phyloP scores from a whole-genome alignment of 768 basidiomycete species.

The Hirschioporus abietinus region DNA sequence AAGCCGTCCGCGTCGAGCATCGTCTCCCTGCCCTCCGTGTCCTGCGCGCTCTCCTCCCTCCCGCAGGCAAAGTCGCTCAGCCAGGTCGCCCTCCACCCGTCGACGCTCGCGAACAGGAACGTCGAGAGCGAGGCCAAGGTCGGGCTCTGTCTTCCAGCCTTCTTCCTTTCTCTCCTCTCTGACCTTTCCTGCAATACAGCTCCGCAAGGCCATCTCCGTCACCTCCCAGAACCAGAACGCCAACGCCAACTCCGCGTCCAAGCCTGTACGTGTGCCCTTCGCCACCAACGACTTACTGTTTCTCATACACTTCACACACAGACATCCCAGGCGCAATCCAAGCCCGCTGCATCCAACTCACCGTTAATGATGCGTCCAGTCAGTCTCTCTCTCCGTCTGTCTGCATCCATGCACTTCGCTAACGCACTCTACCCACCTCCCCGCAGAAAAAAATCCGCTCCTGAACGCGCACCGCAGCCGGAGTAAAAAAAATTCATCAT shows the following conservation, averaged over 20 bases:
- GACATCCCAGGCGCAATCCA: neutral
- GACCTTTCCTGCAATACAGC: neutral
- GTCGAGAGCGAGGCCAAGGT: conserved; percentile 78
- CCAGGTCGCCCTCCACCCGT: conserved; percentile 59
- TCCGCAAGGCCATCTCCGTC: conserved; percentile 2
- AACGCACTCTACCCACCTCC: neutral
- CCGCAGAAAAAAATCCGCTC: neutral
- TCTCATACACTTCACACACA: neutral
- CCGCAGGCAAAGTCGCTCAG: conserved; percentile 70
- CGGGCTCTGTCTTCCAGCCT: conserved; percentile 10
- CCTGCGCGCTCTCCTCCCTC: conserved; percentile 60
- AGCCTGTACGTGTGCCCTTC: neutral
- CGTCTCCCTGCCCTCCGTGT: conserved; percentile 60
- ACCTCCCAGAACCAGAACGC: neutral
- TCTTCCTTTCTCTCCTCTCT: neutral
- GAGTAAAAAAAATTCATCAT: neutral
- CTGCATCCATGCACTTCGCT: neutral
- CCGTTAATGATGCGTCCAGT: neutral
- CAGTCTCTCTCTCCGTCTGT: neutral
- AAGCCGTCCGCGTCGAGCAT: neutral
- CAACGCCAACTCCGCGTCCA: neutral
- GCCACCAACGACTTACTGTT: too few relatives aligned
- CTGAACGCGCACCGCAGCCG: neutral
- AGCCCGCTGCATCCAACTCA: neutral
- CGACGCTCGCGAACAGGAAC: conserved; percentile 62